phyloP scores from a whole-genome alignment of 2,329 filamentous ascomycete genomes.

The Onygenales sp. region DNA sequence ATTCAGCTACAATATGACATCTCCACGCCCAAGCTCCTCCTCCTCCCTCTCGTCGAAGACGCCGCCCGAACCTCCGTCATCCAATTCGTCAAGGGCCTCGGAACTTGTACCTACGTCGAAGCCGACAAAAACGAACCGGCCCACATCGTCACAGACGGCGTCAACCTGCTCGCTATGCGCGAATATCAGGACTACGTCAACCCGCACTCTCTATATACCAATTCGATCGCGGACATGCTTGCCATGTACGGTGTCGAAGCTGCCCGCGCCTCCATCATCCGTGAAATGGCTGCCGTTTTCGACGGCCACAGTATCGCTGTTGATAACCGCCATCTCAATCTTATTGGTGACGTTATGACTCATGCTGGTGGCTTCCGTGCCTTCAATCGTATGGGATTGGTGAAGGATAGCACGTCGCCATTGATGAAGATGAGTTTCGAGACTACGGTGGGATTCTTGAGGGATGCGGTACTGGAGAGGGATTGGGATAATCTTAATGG shows the following conservation, averaged over 20 bases:
- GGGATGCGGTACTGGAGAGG: conserved; percentile 80
- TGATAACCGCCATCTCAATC: conserved; percentile 82
- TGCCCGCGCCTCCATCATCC: conserved; percentile 74
- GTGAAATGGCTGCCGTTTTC: conserved; percentile 80
- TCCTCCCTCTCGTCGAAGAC: conserved; percentile 81
- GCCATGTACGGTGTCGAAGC: conserved; percentile 87
- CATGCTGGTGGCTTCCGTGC: conserved; percentile 77
- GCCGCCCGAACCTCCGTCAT: conserved; percentile 71
- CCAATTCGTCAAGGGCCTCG: conserved; percentile 73
- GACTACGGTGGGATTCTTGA: conserved; percentile 88
- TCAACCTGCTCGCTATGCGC: conserved; percentile 87
- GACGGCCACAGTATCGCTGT: conserved; percentile 83
- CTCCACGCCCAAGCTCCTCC: conserved; percentile 76
- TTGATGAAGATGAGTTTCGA: conserved; percentile 99
- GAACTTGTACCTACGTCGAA: conserved; percentile 59
- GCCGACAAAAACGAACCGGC: conserved; percentile 41
- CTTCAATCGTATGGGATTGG: conserved; percentile 83
- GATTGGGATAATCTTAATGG: conserved; percentile 83
- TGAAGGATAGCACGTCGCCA: conserved; percentile 69
- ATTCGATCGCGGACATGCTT: conserved; percentile 83
- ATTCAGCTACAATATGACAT: conserved; percentile 77
- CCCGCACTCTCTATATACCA: conserved; percentile 77
- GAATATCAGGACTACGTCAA: conserved; percentile 77
- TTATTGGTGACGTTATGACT: conserved; percentile 99
- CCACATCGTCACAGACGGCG: conserved; percentile 66